These are phyloP conservation scores for Ophioceras dolichostomum DNA, from an alignment of 2,329 filamentous ascomycete genomes.

Conservation along the genomic window DNA sequence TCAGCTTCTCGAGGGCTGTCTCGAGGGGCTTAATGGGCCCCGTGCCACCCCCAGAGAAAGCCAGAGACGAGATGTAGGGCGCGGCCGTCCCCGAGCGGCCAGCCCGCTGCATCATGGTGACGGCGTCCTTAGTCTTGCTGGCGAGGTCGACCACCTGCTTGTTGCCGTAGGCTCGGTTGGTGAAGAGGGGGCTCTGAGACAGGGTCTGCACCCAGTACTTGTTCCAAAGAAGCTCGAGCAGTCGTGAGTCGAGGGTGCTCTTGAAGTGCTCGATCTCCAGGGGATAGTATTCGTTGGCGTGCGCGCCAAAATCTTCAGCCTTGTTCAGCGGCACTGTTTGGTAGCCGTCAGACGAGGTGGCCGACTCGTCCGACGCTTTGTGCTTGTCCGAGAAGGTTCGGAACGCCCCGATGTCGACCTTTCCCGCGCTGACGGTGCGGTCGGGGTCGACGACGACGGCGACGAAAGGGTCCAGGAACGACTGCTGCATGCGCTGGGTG, in stretches of 20 bases:
- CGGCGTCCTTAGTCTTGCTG: constrained; percentile 64
- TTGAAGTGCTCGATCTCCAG: constrained; percentile 92
- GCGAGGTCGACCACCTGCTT: constrained; percentile 86
- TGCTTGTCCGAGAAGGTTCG: constrained; percentile 74
- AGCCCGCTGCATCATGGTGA: constrained; percentile 20
- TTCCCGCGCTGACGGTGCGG: constrained; percentile 84
- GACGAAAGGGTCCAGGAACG: constrained; percentile 79
- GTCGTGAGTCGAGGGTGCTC: constrained; percentile 73
- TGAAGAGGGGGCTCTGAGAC: constrained; percentile 78
- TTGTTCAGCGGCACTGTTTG: constrained; percentile 83
- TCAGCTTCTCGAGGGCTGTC: constrained; percentile 44
- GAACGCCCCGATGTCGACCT: constrained; percentile 96
- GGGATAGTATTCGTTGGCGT: constrained; percentile 81
- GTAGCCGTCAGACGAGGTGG: constrained; percentile 40
- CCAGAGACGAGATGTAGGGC: constrained; percentile 14
- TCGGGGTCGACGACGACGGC: constrained; percentile 96
- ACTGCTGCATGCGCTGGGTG: constrained; percentile 78
- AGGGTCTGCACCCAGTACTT: constrained; percentile 99
- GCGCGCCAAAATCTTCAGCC: constrained; percentile 89
- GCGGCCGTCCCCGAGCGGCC: constrained; percentile 14
- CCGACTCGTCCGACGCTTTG: constrained; percentile 27
- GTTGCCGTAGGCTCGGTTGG: constrained; percentile 84
- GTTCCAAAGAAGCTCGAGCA: constrained; percentile 89
- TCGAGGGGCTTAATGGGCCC: constrained; percentile 21
- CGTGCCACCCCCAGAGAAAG: constrained; percentile 8